A percentile compares a stretch with the other conserved stretches of the same genome.
Evolutionary conservation across 1,284 basidiomycete species (phyloP).

Genomic region (Cryptococcus sp.): DNA sequence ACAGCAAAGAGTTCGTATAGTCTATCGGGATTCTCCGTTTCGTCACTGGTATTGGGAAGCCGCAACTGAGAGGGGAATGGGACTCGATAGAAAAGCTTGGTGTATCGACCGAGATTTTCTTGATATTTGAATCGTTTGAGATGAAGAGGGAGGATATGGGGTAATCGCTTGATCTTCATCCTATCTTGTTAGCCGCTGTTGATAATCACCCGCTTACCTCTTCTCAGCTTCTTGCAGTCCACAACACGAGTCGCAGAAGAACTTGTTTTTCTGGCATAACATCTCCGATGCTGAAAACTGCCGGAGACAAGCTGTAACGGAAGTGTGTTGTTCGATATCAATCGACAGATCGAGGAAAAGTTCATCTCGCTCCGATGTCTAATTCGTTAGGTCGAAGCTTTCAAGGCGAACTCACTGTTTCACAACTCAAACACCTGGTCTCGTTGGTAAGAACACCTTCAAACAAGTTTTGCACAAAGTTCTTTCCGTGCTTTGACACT

Average conservation of each 20-base stretch:
- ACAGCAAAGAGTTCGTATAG: constrained; percentile 92
- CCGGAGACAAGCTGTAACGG: constrained; percentile 87
- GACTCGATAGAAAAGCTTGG: constrained; percentile 93
- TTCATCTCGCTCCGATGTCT: constrained; percentile 95
- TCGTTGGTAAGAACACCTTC: constrained; percentile 93
- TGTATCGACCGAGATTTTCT: constrained; percentile 78
- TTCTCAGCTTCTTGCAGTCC: constrained; percentile 97
- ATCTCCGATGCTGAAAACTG: constrained; percentile 98
- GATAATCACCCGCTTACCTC: constrained; percentile 55
- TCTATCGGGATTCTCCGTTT: constrained; percentile 75
- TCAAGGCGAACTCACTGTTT: constrained; percentile 61
- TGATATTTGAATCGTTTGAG: constrained; percentile 98
- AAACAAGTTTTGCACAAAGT: constrained; percentile 86
- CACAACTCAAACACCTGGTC: constrained; percentile 94
- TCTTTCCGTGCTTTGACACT: constrained; percentile 51
- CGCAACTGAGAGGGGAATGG: constrained; percentile 92
- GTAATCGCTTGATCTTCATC: constrained; percentile 96
- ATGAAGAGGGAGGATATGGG: constrained; percentile 90
- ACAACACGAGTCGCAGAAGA: constrained; percentile 95
- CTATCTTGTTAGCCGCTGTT: constrained; percentile 48
- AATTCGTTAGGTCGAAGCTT: constrained; percentile 3
- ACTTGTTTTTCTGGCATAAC: constrained; percentile 96
- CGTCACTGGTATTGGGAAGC: constrained; percentile 94
- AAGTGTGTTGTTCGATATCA: constrained; percentile 96
- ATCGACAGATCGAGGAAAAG: constrained; percentile 94